These are phyloP conservation scores for Dillenia turbinata DNA, from an alignment of 164 flowering plant species.

Conservation along the genomic window DNA sequence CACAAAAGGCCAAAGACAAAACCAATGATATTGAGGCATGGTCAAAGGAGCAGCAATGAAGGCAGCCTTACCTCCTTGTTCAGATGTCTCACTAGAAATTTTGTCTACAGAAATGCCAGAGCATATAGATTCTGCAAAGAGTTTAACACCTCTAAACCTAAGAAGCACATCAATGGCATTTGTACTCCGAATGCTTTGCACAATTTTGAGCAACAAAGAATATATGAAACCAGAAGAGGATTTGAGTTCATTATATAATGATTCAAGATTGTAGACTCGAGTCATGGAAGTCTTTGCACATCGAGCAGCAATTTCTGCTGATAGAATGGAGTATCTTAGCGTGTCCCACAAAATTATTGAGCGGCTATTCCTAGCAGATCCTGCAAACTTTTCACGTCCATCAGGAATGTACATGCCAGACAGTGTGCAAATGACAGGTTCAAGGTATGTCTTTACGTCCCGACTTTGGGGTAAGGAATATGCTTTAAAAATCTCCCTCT, in stretches of 20 bases:
- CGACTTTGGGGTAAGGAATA: constrained; percentile 26
- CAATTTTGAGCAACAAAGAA: constrained; percentile 53
- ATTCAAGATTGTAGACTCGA: constrained; percentile 38
- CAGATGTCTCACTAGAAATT: constrained; percentile 12
- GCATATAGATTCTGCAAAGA: constrained; percentile 61
- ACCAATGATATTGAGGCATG: no score
- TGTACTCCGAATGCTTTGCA: constrained; percentile 42
- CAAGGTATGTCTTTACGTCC: constrained; percentile 31
- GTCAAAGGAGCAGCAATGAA: not conserved
- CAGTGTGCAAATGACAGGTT: constrained; percentile 42
- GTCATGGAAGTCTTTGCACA: constrained; percentile 31
- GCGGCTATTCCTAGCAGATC: constrained; percentile 43
- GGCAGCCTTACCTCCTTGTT: constrained; percentile 34
- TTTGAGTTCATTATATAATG: constrained; percentile 55
- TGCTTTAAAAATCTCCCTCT: constrained; percentile 28
- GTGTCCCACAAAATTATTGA: constrained; percentile 83
- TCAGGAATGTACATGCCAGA: constrained; percentile 62
- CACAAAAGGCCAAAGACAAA: no score
- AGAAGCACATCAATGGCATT: constrained; percentile 49
- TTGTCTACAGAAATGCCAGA: constrained; percentile 38
- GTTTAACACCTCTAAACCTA: constrained; percentile 71
- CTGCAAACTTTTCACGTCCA: constrained; percentile 31
- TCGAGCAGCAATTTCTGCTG: constrained; percentile 85
- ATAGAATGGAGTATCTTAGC: constrained; percentile 73
- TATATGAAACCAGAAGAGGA: constrained; percentile 60